phyloP scores from a whole-genome alignment of 805 yeast species.

The Kodamaea restingae region DNA sequence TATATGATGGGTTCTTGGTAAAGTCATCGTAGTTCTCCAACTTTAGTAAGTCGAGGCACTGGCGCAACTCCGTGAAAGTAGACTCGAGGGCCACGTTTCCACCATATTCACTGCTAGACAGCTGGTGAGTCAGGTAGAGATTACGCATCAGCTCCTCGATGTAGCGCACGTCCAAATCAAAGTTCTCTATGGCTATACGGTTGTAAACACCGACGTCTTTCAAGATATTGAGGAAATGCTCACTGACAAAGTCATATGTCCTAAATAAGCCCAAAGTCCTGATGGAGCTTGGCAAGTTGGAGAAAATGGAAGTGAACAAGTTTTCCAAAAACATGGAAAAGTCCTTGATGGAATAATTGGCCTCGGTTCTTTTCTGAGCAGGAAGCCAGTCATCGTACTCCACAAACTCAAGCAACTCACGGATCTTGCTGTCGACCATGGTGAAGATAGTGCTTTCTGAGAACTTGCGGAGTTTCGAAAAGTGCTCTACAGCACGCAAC shows the following conservation, averaged over 20 bases:
- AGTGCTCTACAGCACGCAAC: slow-evolving; percentile 49
- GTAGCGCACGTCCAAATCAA: slow-evolving; percentile 74
- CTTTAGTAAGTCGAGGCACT: slow-evolving; percentile 68
- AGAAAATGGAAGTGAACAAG: slow-evolving; percentile 79
- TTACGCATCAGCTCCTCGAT: slow-evolving; percentile 55
- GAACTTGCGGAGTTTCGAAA: slow-evolving; percentile 55
- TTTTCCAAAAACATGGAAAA: slow-evolving; percentile 81
- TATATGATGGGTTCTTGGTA: slow-evolving; percentile 42
- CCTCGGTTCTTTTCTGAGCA: slow-evolving; percentile 46
- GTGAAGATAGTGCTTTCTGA: slow-evolving; percentile 81
- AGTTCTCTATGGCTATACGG: slow-evolving; percentile 61
- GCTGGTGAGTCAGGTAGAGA: slow-evolving; percentile 23
- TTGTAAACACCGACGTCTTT: slow-evolving; percentile 54
- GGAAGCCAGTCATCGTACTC: slow-evolving; percentile 81
- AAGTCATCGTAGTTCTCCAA: slow-evolving; percentile 63
- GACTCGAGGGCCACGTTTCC: slow-evolving; percentile 57
- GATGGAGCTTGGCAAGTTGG: slow-evolving; percentile 73
- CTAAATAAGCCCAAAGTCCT: slow-evolving; percentile 77
- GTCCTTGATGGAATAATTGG: slow-evolving; percentile 73
- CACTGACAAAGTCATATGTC: slow-evolving; percentile 80
- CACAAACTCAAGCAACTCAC: slow-evolving; percentile 75
- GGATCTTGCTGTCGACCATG: slow-evolving; percentile 75
- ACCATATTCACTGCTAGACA: slow-evolving; percentile 18
- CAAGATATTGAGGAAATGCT: slow-evolving; percentile 60
- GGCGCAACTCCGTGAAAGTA: slow-evolving; percentile 75